Evolutionary conservation across 345 rosid species (phyloP).

Genomic region (Populus pruinosa): DNA sequence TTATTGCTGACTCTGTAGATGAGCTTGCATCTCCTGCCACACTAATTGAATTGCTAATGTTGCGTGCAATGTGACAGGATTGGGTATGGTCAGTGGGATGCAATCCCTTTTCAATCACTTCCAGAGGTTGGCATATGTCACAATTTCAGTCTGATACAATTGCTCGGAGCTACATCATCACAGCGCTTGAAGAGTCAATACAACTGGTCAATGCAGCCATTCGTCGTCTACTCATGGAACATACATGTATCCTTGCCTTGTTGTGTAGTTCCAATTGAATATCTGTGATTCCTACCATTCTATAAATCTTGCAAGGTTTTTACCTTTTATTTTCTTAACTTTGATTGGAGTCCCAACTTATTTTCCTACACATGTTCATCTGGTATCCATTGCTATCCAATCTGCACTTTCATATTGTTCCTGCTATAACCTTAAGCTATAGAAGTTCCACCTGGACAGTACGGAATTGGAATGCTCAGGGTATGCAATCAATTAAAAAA

Average conservation of each 20-base stretch:
- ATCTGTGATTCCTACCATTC: slow-evolving; percentile 1
- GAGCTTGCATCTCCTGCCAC: background rate
- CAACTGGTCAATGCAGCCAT: slow-evolving; percentile 75
- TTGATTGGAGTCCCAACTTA: background rate
- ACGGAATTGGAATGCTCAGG: background rate
- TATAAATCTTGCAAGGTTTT: background rate
- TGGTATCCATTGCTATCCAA: background rate
- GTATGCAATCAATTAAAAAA: background rate
- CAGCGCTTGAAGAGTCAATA: slow-evolving; percentile 88
- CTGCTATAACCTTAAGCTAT: background rate
- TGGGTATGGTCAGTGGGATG: slow-evolving; percentile 99
- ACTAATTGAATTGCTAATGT: background rate
- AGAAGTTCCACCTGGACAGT: background rate
- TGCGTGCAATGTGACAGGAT: slow-evolving; percentile 42
- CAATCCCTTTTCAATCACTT: slow-evolving; percentile 77
- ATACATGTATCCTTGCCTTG: slow-evolving; percentile 76
- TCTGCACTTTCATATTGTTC: background rate
- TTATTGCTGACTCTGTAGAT: background rate
- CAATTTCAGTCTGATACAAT: slow-evolving; percentile 85
- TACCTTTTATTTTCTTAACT: background rate
- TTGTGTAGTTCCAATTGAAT: slow-evolving; percentile 6
- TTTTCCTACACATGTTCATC: background rate
- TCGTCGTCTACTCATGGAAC: slow-evolving; percentile 77
- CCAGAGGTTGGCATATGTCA: slow-evolving; percentile 88
- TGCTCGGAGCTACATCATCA: slow-evolving; percentile 86